Base-by-base conservation (phyloP, 108 stramenopile species). In the Cyclostephanos invisitatus region DNA sequence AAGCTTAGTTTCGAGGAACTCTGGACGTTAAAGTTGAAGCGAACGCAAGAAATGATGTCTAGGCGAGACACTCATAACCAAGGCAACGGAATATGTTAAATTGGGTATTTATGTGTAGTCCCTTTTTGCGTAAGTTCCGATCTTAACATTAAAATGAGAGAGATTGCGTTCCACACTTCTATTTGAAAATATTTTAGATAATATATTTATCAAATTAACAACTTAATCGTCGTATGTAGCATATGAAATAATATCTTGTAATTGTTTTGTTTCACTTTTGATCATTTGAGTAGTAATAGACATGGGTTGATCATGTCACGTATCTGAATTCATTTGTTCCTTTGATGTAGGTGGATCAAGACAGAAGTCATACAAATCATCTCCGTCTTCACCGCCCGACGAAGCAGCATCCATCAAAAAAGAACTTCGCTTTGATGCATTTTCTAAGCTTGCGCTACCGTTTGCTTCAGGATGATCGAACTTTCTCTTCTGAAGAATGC, bases 281-380 rank as follows among this genome's bases (percentile, higher is more conserved):
- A 10, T 29, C 24, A 14, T 27, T 4, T 6, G 10, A 56, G 27
- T 25, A 25, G 27, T 27, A 42, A 42, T 8, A 11, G 14, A 46
- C 3, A 14, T 46, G 44, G 15, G 44, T 46, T 15, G 44, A 46
- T 46, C 48, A 21, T 62, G 62, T 73, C 68, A 81, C 54, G 38
- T 35, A 21, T 73, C 62, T 24, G 53, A 56, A 25, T 65, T 50
- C 37, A 72, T 80, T 2, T 37, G 68, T 53, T 80, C 76, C 57
- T 77, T 81, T 42, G 80, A 65, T 9, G 80, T 15, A 10, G 60
- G 75, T 12, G 86, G 48, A 44, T 83, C 63, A 62, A 89, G 87
- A 70, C 82, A 83, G 69, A 89, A 70, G 50, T 91, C 76, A 60
- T 91, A 91, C 46, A 91, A 68, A 50, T 86, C 91, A 68, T 91